Percentiles rank a stretch among this genome's conserved stretches.
These are phyloP conservation scores for Jamesozyma jinghongensis DNA, from an alignment of 805 yeast species.

Conservation along the genomic window DNA sequence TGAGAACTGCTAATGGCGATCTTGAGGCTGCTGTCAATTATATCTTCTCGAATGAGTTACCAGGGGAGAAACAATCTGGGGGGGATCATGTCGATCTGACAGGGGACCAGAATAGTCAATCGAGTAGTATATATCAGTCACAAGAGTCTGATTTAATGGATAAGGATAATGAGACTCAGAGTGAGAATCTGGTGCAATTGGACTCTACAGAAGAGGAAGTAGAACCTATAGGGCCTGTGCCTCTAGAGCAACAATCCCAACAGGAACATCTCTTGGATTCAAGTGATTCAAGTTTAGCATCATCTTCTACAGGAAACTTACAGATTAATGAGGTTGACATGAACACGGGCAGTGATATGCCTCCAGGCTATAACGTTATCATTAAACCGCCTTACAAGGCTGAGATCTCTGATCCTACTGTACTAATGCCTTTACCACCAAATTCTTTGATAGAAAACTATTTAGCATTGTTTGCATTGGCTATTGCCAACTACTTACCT, in stretches of 20 bases:
- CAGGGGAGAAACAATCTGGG: not conserved
- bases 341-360: not conserved
- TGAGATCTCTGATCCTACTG: constrained; percentile 16
- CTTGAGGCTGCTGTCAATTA: constrained; percentile 53
- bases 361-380: constrained; percentile 6
- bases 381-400: constrained; percentile 6
- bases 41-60: constrained; percentile 23
- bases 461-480: constrained; percentile 22
- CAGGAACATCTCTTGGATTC: too few relatives aligned
- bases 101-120: too few relatives aligned
- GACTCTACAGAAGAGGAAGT: not conserved
- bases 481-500: constrained; percentile 20
- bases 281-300: too few relatives aligned
- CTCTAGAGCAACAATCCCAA: too few relatives aligned
- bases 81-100: too few relatives aligned
- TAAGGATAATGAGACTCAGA: too few relatives aligned
- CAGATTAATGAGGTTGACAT: not conserved
- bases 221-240: too few relatives aligned
- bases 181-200: not conserved
- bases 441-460: constrained; percentile 24
- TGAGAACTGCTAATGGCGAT: constrained; percentile 42
- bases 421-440: constrained; percentile 19
- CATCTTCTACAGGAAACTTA: too few relatives aligned
- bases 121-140: too few relatives aligned
- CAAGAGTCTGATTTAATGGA: too few relatives aligned